Base-by-base conservation (phyloP, 2,329 filamentous ascomycete genomes). In the Xylariaceae sp. region DNA sequence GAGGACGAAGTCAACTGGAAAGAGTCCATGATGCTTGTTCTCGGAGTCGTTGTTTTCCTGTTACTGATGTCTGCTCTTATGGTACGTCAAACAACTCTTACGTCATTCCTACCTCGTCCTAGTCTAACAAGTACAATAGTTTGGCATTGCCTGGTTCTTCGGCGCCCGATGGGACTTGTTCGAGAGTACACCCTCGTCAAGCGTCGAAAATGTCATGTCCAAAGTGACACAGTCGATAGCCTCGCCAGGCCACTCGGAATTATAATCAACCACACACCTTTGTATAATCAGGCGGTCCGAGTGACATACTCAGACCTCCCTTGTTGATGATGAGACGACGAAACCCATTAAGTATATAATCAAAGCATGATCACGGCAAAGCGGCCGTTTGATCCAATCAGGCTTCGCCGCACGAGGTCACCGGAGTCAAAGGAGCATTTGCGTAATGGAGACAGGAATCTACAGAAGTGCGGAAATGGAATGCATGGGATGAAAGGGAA, bases 161-260 rank as follows among this genome's bases (percentile, higher is more conserved):
- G 91, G 92, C 49, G 90, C 90, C 30, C 81, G 86, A 49, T 94
- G 96, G 68, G 89, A 95, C 67, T 73, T 85, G 9, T 76, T 80
- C 58, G 62, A 75, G 42, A 75, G 49, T 22, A 44, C 48, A 2
- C 48, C 49, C 14, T 85, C 59, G 59, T 87, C 55, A 51, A 69
- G 44, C 41, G 44, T 63, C 42, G 59, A 61, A 50, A 27, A 27
- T 7, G 7, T 27, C 7, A 27, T 27, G 22, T 27, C 22, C 22
- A 52, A 52, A 17, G 54, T 53, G 9, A 58, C 59, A 9, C 51
- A 57, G 42, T 52, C 55, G 44, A 56, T 54, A 19, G 51, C 52
- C 18, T 45, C 60, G 19, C 50, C 63, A 47, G 30, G 49, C 38
- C 63, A 66, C 36, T 59, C 58, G 46, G 63, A 66, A 46, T 62